phyloP scores from a whole-genome alignment of 306 rosid species.

The Amphicarpaea edgeworthii region DNA sequence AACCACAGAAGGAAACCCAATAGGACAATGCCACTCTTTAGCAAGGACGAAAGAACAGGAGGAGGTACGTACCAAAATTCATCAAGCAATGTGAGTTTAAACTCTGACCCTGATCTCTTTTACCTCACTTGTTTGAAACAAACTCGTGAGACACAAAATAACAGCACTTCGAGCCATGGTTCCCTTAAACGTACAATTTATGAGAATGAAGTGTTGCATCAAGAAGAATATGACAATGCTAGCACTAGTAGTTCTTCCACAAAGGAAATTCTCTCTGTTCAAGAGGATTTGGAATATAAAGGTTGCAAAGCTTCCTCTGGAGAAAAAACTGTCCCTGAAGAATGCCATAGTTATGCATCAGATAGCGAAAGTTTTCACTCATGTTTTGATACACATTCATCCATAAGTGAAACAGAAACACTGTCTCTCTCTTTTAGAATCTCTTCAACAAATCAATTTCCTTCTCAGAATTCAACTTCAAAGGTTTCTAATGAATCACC shows the following conservation, averaged over 20 bases:
- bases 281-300: neutral
- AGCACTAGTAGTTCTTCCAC: neutral
- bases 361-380: conserved; percentile 1
- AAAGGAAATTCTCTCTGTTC: neutral
- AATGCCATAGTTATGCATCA: neutral
- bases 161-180: neutral
- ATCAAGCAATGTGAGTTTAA: conserved; percentile 8
- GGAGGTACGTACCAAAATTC: neutral
- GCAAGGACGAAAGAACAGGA: neutral
- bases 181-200: neutral
- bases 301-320: neutral
- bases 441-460: neutral
- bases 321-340: neutral
- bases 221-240: neutral
- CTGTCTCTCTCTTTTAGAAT: neutral
- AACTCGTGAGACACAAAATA: neutral
- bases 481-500: neutral
- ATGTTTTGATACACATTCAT: neutral
- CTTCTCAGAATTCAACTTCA: neutral
- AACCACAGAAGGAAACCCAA: neutral
- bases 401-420: neutral
- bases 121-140: conserved; percentile 6
- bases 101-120: neutral
- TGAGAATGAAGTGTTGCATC: neutral
- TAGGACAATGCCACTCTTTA: conserved; percentile 7